Percentiles rank a stretch among this genome's conserved stretches.
phyloP scores from a whole-genome alignment of 345 rosid genomes.

The Turnera subulata region DNA sequence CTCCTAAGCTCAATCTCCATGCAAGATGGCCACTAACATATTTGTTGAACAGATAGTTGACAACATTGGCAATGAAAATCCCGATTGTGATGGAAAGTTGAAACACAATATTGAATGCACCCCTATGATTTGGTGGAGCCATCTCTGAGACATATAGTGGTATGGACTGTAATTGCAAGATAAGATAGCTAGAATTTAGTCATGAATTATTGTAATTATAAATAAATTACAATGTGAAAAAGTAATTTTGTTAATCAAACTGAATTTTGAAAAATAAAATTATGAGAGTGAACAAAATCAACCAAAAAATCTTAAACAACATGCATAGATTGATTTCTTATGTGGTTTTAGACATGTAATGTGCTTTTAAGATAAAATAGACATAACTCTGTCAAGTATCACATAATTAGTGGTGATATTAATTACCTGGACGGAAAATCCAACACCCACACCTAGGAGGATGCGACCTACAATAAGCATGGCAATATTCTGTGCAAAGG shows the following conservation, averaged over 20 bases:
- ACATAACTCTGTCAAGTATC: no score
- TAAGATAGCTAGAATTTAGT: no score
- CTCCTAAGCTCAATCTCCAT: conserved; percentile 12
- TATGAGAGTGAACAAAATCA: no score
- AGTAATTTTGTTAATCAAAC: no score
- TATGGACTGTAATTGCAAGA: conserved; percentile 40
- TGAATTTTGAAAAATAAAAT: no score
- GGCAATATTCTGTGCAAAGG: conserved; percentile 32
- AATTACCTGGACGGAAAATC: conserved; percentile 65
- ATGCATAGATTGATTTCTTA: no score
- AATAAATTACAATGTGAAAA: no score
- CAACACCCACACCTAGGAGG: conserved; percentile 61
- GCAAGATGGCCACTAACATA: background rate
- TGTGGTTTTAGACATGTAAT: no score
- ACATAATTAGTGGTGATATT: no score
- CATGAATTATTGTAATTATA: no score
- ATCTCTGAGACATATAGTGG: conserved; percentile 50
- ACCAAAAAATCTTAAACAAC: no score
- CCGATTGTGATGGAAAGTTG: conserved; percentile 71
- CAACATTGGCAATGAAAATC: conserved; percentile 53
- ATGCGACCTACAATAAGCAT: conserved; percentile 67
- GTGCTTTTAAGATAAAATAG: no score
- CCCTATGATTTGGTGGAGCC: conserved; percentile 42
- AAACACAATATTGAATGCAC: conserved; percentile 50
- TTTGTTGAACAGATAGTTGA: conserved; percentile 33